Percentiles rank a stretch among this genome's conserved stretches.
These are phyloP conservation scores for Dictyostelium capitatum DNA, from an alignment of 78 protist genomes.

Conservation along the genomic window DNA sequence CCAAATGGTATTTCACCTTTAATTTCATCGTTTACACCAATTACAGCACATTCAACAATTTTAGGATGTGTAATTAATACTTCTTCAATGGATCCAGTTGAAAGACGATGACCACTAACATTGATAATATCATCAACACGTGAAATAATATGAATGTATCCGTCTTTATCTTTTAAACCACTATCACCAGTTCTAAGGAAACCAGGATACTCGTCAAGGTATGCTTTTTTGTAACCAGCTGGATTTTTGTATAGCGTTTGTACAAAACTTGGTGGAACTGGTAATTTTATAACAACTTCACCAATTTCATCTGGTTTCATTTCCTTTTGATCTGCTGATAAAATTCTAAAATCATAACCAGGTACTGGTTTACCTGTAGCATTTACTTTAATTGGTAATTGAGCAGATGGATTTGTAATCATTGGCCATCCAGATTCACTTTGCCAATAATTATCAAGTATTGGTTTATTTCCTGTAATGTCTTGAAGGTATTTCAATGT, in stretches of 20 bases:
- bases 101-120: slow-evolving; percentile 92
- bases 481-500: slow-evolving; percentile 25
- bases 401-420: slow-evolving; percentile 15
- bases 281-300: slow-evolving; percentile 72
- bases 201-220: slow-evolving; percentile 69
- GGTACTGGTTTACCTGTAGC: slow-evolving; percentile 80
- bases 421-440: slow-evolving; percentile 83
- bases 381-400: slow-evolving; percentile 40
- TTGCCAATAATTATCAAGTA: slow-evolving; percentile 81
- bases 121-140: slow-evolving; percentile 96
- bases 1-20: slow-evolving; percentile 93
- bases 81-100: slow-evolving; percentile 90
- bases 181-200: slow-evolving; percentile 89
- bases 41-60: slow-evolving; percentile 89
- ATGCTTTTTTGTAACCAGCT: slow-evolving; percentile 58
- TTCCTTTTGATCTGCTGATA: not conserved
- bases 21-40: slow-evolving; percentile 87
- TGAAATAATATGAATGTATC: slow-evolving; percentile 81
- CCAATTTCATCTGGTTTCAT: slow-evolving; percentile 52
- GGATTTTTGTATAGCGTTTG: slow-evolving; percentile 63
- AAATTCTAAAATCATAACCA: slow-evolving; percentile 70
- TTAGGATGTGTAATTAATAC: slow-evolving; percentile 30
- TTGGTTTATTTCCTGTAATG: slow-evolving; percentile 14
- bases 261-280: slow-evolving; percentile 90
- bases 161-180: slow-evolving; percentile 71